Conservation (phyloP, 2,329 filamentous ascomycete genomes). For the Byssoonygena ceratinophila region DNA sequence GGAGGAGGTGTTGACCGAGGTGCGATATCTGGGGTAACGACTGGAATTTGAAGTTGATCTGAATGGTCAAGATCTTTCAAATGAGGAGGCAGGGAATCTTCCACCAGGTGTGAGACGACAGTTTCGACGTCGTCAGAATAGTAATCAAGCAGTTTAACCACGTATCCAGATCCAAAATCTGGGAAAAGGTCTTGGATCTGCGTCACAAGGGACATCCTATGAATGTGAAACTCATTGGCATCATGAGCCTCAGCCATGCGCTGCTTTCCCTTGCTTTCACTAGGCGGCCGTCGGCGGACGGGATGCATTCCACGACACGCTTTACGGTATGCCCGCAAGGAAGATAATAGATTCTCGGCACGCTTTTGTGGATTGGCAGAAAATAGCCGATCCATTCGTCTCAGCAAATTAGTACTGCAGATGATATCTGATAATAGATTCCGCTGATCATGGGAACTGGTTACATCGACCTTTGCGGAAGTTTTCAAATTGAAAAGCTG, state of each 20-base stretch:
- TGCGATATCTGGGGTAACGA: conserved; percentile 38
- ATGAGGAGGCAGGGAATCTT: conserved; percentile 61
- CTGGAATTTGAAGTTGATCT: conserved; percentile 14
- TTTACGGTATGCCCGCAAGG: conserved; percentile 31
- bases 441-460: conserved; percentile 30
- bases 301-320: conserved; percentile 32
- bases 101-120: conserved; percentile 70
- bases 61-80: conserved; percentile 52
- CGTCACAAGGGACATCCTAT: conserved; percentile 72
- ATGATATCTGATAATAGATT: conserved; percentile 74
- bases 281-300: conserved; percentile 33
- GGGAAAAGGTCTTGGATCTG: conserved; percentile 93
- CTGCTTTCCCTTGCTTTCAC: conserved; percentile 34
- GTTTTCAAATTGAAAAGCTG: conserved; percentile 71
- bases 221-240: conserved; percentile 54
- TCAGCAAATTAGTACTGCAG: conserved; percentile 64
- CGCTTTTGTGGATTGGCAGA: conserved; percentile 28
- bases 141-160: conserved; percentile 67
- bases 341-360: conserved; percentile 32
- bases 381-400: conserved; percentile 31
- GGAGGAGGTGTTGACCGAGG: conserved; percentile 35
- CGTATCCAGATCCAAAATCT: conserved; percentile 70
- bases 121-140: conserved; percentile 68
- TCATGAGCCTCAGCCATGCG: conserved; percentile 23
- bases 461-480: conserved; percentile 53